A percentile compares a stretch with the other conserved stretches of the same genome.
These are phyloP conservation scores for Coemansia reversa DNA, from an alignment of 192 early-diverging fungal genomes.

Conservation along the genomic window DNA sequence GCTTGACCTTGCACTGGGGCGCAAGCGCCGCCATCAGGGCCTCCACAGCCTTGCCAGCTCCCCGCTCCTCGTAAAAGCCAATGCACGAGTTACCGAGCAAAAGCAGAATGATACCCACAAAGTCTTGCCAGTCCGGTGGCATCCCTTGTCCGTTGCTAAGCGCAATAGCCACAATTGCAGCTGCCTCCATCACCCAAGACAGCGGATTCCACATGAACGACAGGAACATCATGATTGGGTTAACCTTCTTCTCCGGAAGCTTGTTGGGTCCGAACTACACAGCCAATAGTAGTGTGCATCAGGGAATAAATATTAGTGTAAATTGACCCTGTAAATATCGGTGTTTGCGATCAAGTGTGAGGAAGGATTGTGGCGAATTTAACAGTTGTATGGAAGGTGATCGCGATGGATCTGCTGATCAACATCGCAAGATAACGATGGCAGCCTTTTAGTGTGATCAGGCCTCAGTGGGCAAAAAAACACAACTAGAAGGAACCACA, in stretches of 20 bases:
- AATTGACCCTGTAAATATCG: not conserved
- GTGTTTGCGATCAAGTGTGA: not conserved
- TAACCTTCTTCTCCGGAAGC: constrained; percentile 74
- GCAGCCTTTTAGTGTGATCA: not conserved
- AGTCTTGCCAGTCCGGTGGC: constrained; percentile 80
- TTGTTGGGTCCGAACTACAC: constrained; percentile 69
- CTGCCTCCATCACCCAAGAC: constrained; percentile 84
- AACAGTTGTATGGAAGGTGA: not conserved
- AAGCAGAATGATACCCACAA: constrained; percentile 79
- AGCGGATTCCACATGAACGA: constrained; percentile 83
- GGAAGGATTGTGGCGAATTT: not conserved
- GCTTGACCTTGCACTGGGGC: constrained; percentile 83
- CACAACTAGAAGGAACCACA: not conserved
- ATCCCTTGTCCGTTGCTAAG: constrained; percentile 69
- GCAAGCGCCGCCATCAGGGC: constrained; percentile 92
- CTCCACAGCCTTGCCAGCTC: constrained; percentile 88
- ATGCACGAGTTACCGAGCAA: constrained; percentile 83
- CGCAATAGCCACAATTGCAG: constrained; percentile 78
- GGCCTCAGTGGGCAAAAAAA: not conserved
- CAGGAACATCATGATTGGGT: constrained; percentile 83
- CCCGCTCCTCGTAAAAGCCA: constrained; percentile 87
- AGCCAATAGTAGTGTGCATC: not conserved
- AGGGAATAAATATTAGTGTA: not conserved
- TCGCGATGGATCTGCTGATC: not conserved
- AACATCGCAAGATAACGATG: not conserved